These are phyloP conservation scores for Rhypophila decipiens DNA, from an alignment of 495 filamentous ascomycete species.

Conservation along the genomic window DNA sequence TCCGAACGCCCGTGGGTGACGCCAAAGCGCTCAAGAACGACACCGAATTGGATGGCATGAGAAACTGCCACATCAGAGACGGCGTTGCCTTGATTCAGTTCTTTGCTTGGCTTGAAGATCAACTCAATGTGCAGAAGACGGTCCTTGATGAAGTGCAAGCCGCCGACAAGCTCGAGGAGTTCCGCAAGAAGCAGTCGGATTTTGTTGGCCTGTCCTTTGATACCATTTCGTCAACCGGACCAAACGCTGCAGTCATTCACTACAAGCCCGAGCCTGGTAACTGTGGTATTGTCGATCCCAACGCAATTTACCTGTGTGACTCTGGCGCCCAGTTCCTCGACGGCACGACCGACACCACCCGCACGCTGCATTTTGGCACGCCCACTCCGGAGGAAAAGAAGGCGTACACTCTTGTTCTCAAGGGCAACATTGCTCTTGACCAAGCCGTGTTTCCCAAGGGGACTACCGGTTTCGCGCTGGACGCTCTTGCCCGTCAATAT, in stretches of 20 bases:
- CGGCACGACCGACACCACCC: slow-evolving; percentile 93
- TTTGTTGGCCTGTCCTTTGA: slow-evolving; percentile 92
- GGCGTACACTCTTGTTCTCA: slow-evolving; percentile 91
- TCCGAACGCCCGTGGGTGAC: slow-evolving; percentile 83
- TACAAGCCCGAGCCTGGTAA: slow-evolving; percentile 85
- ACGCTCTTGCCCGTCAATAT: slow-evolving; percentile 82
- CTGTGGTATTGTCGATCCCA: slow-evolving; percentile 81
- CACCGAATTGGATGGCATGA: slow-evolving; percentile 85
- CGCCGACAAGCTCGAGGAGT: slow-evolving; percentile 81
- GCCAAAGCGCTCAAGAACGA: slow-evolving; percentile 98
- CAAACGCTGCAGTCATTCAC: slow-evolving; percentile 95
- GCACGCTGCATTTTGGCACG: slow-evolving; percentile 85
- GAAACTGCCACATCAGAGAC: slow-evolving; percentile 87
- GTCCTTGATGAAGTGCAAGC: slow-evolving; percentile 82
- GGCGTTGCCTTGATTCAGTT: slow-evolving; percentile 88
- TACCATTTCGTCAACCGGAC: slow-evolving; percentile 90
- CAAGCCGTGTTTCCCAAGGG: slow-evolving; percentile 88
- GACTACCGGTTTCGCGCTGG: slow-evolving; percentile 86
- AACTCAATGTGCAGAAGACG: slow-evolving; percentile 66
- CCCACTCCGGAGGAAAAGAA: slow-evolving; percentile 82
- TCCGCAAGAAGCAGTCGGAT: slow-evolving; percentile 71
- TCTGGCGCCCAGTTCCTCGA: slow-evolving; percentile 93
- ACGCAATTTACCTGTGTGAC: slow-evolving; percentile 89
- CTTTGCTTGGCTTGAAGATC: slow-evolving; percentile 94
- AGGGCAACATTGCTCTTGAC: slow-evolving; percentile 91